Evolutionary conservation across 371 early-diverging fungal species (phyloP).

Genomic region (Mortierella sp.): DNA sequence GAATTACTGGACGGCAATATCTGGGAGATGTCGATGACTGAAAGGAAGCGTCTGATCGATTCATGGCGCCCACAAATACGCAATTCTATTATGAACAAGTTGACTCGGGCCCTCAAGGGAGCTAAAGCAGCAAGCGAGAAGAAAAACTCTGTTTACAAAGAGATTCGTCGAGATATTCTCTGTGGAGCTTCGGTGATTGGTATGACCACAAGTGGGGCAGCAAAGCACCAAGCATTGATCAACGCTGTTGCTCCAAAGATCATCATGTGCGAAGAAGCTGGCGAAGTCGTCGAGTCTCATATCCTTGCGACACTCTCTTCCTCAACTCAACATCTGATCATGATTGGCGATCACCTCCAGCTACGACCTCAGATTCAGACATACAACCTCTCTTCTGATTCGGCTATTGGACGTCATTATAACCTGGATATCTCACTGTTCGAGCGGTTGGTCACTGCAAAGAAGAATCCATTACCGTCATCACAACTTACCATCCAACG

Average conservation of each 20-base stretch:
- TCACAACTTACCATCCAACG: slow-evolving; percentile 70
- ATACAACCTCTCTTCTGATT: slow-evolving; percentile 52
- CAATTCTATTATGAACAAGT: slow-evolving; percentile 13
- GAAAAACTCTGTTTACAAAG: slow-evolving; percentile 44
- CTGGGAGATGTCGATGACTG: slow-evolving; percentile 56
- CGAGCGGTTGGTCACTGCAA: slow-evolving; percentile 67
- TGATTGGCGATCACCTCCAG: slow-evolving; percentile 81
- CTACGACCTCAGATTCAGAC: slow-evolving; percentile 64
- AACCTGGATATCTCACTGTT: slow-evolving; percentile 73
- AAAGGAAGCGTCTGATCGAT: slow-evolving; percentile 49
- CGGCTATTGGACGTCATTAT: slow-evolving; percentile 50
- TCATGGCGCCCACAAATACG: slow-evolving; percentile 52
- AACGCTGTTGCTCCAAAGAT: slow-evolving; percentile 62
- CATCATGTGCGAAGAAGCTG: slow-evolving; percentile 81
- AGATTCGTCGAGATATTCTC: slow-evolving; percentile 48
- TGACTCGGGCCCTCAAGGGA: slow-evolving; percentile 13
- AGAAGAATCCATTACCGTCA: slow-evolving; percentile 54
- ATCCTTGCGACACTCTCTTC: slow-evolving; percentile 65
- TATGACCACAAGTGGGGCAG: slow-evolving; percentile 64
- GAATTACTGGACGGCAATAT: slow-evolving; percentile 40
- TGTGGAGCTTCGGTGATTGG: slow-evolving; percentile 54
- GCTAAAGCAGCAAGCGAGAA: slow-evolving; percentile 20
- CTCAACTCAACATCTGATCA: slow-evolving; percentile 71
- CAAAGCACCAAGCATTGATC: slow-evolving; percentile 62
- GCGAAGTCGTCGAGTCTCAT: slow-evolving; percentile 80